Conservation (phyloP, 2,329 filamentous ascomycete genomes). For the Fusarium succisae region DNA sequence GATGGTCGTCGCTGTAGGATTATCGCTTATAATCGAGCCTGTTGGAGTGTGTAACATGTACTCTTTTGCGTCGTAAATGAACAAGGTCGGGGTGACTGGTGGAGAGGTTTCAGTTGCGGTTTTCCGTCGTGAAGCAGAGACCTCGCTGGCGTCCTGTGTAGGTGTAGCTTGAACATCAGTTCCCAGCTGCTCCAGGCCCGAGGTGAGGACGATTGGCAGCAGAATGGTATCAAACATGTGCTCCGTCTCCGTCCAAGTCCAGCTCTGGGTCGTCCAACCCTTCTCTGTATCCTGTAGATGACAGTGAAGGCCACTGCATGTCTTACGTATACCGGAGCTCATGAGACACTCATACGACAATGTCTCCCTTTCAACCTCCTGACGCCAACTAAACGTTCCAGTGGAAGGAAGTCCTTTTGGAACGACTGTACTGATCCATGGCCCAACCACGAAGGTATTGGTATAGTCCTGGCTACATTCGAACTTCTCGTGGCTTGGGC, state of each 20-base stretch:
- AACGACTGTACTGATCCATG: neutral
- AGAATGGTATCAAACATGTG: neutral
- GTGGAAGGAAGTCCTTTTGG: neutral
- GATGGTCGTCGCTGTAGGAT: neutral
- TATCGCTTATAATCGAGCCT: neutral
- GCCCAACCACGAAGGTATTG: slow-evolving; percentile 2
- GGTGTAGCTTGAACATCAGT: neutral
- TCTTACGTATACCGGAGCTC: neutral
- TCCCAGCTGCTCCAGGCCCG: neutral
- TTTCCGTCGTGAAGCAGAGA: neutral
- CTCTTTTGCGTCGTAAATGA: neutral
- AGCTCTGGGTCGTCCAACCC: neutral
- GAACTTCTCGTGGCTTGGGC: neutral
- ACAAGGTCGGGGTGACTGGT: neutral
- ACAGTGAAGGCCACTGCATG: neutral
- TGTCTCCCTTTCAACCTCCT: neutral
- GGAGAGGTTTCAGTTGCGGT: neutral
- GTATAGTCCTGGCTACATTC: neutral
- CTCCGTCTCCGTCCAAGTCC: neutral
- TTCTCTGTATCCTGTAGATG: too few relatives aligned
- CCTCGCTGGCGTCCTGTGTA: neutral
- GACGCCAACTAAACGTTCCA: neutral
- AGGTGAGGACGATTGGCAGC: neutral
- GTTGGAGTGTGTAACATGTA: neutral
- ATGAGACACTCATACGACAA: neutral